Evolutionary conservation across 106 monocot genomes (phyloP), one percentile per base, ranked within the genome.

Genomic region (Allium cepa): DNA sequence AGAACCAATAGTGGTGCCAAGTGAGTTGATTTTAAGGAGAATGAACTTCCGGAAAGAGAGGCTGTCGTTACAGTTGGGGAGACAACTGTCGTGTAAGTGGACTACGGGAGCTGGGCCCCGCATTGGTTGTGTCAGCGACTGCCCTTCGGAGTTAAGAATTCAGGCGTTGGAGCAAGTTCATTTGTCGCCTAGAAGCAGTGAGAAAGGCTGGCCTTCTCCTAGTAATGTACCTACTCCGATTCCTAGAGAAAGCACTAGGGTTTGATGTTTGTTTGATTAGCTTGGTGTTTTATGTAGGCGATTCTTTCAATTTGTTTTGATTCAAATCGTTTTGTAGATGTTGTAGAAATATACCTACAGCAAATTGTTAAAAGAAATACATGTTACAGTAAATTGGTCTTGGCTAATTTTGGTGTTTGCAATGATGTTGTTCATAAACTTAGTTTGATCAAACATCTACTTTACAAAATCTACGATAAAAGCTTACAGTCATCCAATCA

Each of bases 121-220:
- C 45, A 94, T 94, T 26, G 84, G 84, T 17, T 90, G 82, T 55
- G 90, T 94, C 28, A 82, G 90, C 62, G 90, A 90, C 68, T 94
- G 81, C 68, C 90, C 94, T 3, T 82, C 84, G 0, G 87, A 87
- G 67, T 83, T 94, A 12, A 90, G 85, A 14, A 75, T 87, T 62
- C 82, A 75, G 4, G 82, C 82, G 15, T 70, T 94, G 56, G 87
- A 87, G 67, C 82, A 83, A 67, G 84, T 87, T 46, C 71, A 73
- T 72, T 64, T 94, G 59, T 94, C 94, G 52, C 83, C 94, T 11
- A 77, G 76, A 65, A 61, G 73, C 13, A 7, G n/a, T 4, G 11
- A n/a, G 26, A 3, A 13, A 26, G 56, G 14, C 16, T 56, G 56
- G 56, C 16, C 56, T 56, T 56, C 56, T 56, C 16, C 56, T 56